A percentile compares a stretch with the other conserved stretches of the same genome.
Conservation (phyloP, 1,284 basidiomycete genomes). For the Boletus semigastroideus region DNA sequence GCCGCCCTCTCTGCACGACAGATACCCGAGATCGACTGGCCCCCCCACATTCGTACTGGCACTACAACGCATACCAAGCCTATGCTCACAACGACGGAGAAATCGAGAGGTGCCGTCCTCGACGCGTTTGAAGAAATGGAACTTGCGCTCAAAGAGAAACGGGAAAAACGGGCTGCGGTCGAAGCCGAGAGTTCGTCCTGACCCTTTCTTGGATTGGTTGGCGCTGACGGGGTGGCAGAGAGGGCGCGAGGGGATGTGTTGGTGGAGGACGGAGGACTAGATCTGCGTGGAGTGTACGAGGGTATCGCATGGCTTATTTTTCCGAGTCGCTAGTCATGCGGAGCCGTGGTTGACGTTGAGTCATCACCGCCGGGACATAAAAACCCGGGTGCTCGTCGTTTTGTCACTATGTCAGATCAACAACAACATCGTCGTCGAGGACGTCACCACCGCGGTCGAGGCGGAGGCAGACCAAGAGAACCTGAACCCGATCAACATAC, state of each 20-base stretch:
- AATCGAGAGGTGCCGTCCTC: slow-evolving; percentile 39
- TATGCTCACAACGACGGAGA: slow-evolving; percentile 13
- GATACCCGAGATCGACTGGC: slow-evolving; percentile 69
- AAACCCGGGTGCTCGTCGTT: no score
- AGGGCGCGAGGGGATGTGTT: slow-evolving; percentile 19
- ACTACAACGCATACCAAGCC: background rate
- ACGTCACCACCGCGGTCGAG: slow-evolving; percentile 2
- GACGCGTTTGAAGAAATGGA: slow-evolving; percentile 72
- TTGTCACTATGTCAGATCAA: slow-evolving; percentile 11
- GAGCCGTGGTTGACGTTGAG: background rate
- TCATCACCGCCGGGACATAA: background rate
- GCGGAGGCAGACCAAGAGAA: slow-evolving; percentile 3
- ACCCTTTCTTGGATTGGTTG: slow-evolving; percentile 7
- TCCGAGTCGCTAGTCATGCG: slow-evolving; percentile 15
- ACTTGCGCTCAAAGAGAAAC: slow-evolving; percentile 48
- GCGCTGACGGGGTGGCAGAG: slow-evolving; percentile 20
- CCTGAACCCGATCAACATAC: background rate
- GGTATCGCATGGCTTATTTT: slow-evolving; percentile 26
- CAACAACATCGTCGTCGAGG: background rate
- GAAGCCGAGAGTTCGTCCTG: slow-evolving; percentile 40
- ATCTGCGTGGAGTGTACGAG: slow-evolving; percentile 22
- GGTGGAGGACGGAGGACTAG: slow-evolving; percentile 9
- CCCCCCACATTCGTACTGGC: slow-evolving; percentile 38
- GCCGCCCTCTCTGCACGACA: slow-evolving; percentile 45
- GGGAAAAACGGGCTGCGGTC: slow-evolving; percentile 25